Evolutionary conservation across 192 early-diverging fungal species (phyloP).

Genomic region (Entrophospora sp.): DNA sequence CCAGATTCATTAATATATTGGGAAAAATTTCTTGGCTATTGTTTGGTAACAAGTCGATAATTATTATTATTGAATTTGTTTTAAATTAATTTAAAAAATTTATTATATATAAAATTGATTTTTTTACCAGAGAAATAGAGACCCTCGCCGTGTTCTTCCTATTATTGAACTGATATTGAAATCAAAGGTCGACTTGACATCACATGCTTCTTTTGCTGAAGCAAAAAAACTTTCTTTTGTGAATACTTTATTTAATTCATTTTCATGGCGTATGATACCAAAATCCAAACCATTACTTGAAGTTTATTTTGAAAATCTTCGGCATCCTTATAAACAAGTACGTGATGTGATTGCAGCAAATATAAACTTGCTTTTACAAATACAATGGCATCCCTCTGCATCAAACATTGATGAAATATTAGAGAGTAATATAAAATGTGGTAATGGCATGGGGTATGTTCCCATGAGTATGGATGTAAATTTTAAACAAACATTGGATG

Average conservation of each 20-base stretch:
- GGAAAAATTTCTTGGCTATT: slow-evolving; percentile 58
- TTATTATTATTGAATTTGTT: no score
- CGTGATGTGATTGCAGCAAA: slow-evolving; percentile 65
- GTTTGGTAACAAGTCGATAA: slow-evolving; percentile 25
- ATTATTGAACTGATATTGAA: slow-evolving; percentile 59
- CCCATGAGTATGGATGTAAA: slow-evolving; percentile 16
- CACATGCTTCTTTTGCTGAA: slow-evolving; percentile 77
- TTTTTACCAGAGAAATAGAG: slow-evolving; percentile 47
- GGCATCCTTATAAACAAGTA: slow-evolving; percentile 87
- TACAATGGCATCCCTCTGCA: slow-evolving; percentile 51
- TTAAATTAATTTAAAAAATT: no score
- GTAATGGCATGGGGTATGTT: slow-evolving; percentile 27
- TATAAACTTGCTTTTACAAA: slow-evolving; percentile 56
- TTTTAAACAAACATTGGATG: slow-evolving; percentile 23
- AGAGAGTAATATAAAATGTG: neutral
- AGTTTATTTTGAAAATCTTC: slow-evolving; percentile 45
- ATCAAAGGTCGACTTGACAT: slow-evolving; percentile 55
- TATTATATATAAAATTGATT: no score
- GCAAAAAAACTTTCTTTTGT: slow-evolving; percentile 67
- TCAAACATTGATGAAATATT: slow-evolving; percentile 34
- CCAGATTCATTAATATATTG: slow-evolving; percentile 70
- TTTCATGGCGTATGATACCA: slow-evolving; percentile 59
- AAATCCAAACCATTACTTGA: slow-evolving; percentile 28
- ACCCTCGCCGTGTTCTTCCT: slow-evolving; percentile 67
- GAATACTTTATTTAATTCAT: slow-evolving; percentile 45